These are phyloP conservation scores for Colletotrichum lini DNA, from an alignment of 2,329 filamentous ascomycete species.

Conservation along the genomic window DNA sequence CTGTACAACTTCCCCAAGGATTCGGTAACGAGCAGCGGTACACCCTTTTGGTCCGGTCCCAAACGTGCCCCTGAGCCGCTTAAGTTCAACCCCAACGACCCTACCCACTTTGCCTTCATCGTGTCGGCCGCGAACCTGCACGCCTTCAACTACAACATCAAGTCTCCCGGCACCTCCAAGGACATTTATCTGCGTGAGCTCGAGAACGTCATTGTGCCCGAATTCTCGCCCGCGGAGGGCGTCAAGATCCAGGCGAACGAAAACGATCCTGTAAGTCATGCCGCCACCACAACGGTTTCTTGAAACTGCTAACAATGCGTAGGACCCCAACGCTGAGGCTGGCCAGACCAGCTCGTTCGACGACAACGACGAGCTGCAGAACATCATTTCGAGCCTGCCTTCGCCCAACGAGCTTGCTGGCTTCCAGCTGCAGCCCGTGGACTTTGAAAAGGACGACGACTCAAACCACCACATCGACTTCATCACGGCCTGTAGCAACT, in stretches of 20 bases:
- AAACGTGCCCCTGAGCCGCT: conserved; percentile 95
- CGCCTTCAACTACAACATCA: conserved; percentile 98
- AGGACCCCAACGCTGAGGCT: conserved; percentile 84
- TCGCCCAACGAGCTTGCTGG: conserved; percentile 85
- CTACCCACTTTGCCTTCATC: conserved; percentile 90
- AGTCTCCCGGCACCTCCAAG: conserved; percentile 80
- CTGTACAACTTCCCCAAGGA: conserved; percentile 98
- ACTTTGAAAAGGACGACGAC: conserved; percentile 99
- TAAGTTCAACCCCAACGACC: conserved; percentile 88
- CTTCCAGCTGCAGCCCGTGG: conserved; percentile 91
- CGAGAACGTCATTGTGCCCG: conserved; percentile 94
- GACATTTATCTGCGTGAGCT: conserved; percentile 84
- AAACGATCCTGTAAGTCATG: conserved; percentile 80
- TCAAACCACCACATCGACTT: conserved; percentile 99
- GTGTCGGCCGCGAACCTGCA: conserved; percentile 92
- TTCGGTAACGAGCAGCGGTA: conserved; percentile 86
- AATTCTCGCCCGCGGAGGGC: conserved; percentile 89
- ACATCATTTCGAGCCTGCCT: conserved; percentile 81
- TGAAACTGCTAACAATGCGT: conserved; percentile 44
- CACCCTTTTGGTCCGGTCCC: conserved; percentile 97
- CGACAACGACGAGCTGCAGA: conserved; percentile 82
- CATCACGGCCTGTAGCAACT: conserved; percentile 96
- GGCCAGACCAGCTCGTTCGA: conserved; percentile 66
- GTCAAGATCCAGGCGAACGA: conserved; percentile 98
- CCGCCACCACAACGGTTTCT: neutral